These are phyloP conservation scores for Backusella tuberculispora DNA, from an alignment of 192 early-diverging fungal species.

Conservation along the genomic window DNA sequence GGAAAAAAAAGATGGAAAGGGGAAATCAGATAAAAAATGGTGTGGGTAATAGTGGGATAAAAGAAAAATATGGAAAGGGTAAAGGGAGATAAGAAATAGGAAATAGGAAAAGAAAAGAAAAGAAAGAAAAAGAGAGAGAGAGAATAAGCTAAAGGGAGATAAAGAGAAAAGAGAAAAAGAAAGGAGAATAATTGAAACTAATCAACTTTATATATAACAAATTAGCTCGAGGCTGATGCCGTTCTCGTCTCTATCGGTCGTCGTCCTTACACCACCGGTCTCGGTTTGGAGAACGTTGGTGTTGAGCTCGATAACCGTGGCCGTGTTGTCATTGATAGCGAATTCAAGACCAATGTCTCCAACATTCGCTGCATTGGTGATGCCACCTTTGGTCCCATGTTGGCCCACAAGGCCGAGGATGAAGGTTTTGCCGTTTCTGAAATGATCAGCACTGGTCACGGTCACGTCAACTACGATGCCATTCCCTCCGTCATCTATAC, in stretches of 20 bases:
- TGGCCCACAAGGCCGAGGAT: slow-evolving; percentile 99
- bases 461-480: slow-evolving; percentile 98
- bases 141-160: neutral
- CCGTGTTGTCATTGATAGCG: slow-evolving; percentile 82
- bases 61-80: neutral
- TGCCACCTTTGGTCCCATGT: slow-evolving; percentile 95
- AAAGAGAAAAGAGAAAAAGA: neutral
- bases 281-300: slow-evolving; percentile 92
- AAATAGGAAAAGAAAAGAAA: neutral
- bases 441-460: slow-evolving; percentile 88
- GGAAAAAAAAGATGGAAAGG: neutral
- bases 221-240: slow-evolving; percentile 84
- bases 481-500: slow-evolving; percentile 99
- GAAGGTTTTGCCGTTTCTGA: slow-evolving; percentile 97
- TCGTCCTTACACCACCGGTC: slow-evolving; percentile 90
- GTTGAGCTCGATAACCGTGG: slow-evolving; percentile 87
- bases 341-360: slow-evolving; percentile 85
- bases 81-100: neutral
- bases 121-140: neutral
- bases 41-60: neutral
- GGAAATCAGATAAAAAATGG: neutral
- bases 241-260: slow-evolving; percentile 94
- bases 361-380: slow-evolving; percentile 97
- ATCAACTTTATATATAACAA: neutral
- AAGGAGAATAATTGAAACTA: neutral